Evolutionary conservation across 495 filamentous ascomycete species (phyloP).

Genomic region (Podospora australis): DNA sequence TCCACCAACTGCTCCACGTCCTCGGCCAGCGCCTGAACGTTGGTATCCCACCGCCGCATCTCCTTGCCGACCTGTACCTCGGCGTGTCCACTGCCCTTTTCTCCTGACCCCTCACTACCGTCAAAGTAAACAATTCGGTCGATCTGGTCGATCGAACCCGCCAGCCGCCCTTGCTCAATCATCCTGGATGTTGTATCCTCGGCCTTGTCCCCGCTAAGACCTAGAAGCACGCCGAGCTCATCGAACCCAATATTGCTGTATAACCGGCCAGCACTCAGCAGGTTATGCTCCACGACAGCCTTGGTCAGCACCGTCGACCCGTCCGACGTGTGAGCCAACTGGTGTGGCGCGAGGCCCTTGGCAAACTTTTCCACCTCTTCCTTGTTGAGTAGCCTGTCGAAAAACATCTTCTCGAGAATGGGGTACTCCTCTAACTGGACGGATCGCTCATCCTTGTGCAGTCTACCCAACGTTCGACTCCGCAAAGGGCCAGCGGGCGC

Average conservation of each 20-base stretch:
- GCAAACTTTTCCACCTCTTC: constrained; percentile 83
- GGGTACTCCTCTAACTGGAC: constrained; percentile 68
- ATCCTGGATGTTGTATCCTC: constrained; percentile 89
- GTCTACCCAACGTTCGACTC: constrained; percentile 65
- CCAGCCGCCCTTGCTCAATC: constrained; percentile 87
- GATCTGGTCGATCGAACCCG: constrained; percentile 91
- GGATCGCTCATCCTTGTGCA: constrained; percentile 92
- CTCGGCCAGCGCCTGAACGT: constrained; percentile 77
- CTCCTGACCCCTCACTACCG: constrained; percentile 56
- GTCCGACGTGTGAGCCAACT: constrained; percentile 81
- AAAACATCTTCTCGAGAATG: constrained; percentile 96
- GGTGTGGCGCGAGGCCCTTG: constrained; percentile 71
- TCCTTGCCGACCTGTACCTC: constrained; percentile 57
- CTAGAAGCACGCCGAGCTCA: constrained; percentile 68
- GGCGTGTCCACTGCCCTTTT: constrained; percentile 52
- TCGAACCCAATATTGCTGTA: constrained; percentile 86
- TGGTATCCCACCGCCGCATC: constrained; percentile 80
- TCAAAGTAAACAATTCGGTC: constrained; percentile 83
- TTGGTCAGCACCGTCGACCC: constrained; percentile 90
- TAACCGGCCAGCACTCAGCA: constrained; percentile 75
- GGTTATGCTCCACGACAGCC: constrained; percentile 92
- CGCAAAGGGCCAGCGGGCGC: constrained; percentile 86
- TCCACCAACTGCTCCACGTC: constrained; percentile 83
- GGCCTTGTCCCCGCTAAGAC: constrained; percentile 71
- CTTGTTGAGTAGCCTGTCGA: constrained; percentile 74